A percentile compares a stretch with the other conserved stretches of the same genome.
Evolutionary conservation across 768 basidiomycete species (phyloP).

Genomic region (Pleurotus sapidus): DNA sequence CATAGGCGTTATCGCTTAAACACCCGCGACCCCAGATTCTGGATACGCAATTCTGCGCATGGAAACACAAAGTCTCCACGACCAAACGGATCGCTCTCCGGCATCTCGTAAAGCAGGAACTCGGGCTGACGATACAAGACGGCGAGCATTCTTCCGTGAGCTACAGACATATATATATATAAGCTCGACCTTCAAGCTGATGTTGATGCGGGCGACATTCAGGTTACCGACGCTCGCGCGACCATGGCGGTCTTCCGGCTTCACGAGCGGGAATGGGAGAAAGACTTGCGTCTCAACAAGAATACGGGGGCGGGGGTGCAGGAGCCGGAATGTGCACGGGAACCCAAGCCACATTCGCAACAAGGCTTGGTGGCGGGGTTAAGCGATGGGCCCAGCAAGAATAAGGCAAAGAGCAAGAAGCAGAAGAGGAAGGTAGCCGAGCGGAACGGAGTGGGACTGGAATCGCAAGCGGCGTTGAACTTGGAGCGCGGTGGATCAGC

Average conservation of each 20-base stretch:
- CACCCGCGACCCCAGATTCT: constrained; percentile 63
- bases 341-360: too few relatives aligned
- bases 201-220: not conserved
- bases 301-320: too few relatives aligned
- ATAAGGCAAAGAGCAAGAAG: too few relatives aligned
- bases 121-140: constrained; percentile 78
- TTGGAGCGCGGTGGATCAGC: too few relatives aligned
- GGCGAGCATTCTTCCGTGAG: constrained; percentile 91
- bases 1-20: constrained; percentile 63
- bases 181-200: too few relatives aligned
- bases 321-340: too few relatives aligned
- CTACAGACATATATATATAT: constrained; percentile 7
- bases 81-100: constrained; percentile 71
- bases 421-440: too few relatives aligned
- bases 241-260: constrained; percentile 92
- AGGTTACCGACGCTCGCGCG: constrained; percentile 93
- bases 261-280: constrained; percentile 83
- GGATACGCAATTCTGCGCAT: constrained; percentile 67
- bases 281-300: constrained; percentile 21
- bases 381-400: too few relatives aligned
- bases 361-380: too few relatives aligned
- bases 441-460: too few relatives aligned
- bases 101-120: constrained; percentile 74
- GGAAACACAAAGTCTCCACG: constrained; percentile 59
- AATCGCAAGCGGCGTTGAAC: too few relatives aligned